Evolutionary conservation across 2,329 filamentous ascomycete genomes (phyloP).

Genomic region (Coniosporium uncinatum): DNA sequence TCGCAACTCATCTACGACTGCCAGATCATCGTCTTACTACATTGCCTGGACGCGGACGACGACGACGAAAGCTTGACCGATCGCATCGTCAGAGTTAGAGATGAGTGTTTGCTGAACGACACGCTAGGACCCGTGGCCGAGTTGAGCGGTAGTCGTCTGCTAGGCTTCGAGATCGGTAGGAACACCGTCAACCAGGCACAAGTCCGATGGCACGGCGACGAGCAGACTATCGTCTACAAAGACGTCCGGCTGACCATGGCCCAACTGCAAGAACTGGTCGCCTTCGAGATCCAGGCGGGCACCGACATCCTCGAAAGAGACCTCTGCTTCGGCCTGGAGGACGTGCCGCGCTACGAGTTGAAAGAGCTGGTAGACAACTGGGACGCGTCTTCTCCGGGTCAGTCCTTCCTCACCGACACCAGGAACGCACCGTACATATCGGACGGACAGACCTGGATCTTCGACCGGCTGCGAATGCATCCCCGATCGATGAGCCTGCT

Average conservation of each 20-base stretch:
- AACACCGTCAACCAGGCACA: constrained; percentile 1
- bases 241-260: not conserved
- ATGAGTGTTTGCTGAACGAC: not conserved
- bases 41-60: not conserved
- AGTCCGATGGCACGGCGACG: not conserved
- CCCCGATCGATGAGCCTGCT: not conserved
- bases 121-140: not conserved
- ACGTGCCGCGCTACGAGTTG: not conserved
- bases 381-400: not conserved
- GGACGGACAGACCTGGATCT: not conserved
- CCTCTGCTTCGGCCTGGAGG: constrained; percentile 1
- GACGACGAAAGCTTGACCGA: not conserved
- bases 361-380: not conserved
- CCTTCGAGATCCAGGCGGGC: not conserved
- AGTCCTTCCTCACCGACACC: not conserved
- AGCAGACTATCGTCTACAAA: constrained; percentile 2
- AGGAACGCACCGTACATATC: not conserved
- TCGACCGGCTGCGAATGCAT: not conserved
- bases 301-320: not conserved
- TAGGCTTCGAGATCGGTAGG: not conserved
- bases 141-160: not conserved
- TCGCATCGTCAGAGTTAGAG: not conserved
- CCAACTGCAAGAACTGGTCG: not conserved
- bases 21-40: not conserved
- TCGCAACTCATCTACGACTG: not conserved